A percentile compares a stretch with the other conserved stretches of the same genome.
Conservation (phyloP, 306 rosid genomes). For the Purshia tridentata region DNA sequence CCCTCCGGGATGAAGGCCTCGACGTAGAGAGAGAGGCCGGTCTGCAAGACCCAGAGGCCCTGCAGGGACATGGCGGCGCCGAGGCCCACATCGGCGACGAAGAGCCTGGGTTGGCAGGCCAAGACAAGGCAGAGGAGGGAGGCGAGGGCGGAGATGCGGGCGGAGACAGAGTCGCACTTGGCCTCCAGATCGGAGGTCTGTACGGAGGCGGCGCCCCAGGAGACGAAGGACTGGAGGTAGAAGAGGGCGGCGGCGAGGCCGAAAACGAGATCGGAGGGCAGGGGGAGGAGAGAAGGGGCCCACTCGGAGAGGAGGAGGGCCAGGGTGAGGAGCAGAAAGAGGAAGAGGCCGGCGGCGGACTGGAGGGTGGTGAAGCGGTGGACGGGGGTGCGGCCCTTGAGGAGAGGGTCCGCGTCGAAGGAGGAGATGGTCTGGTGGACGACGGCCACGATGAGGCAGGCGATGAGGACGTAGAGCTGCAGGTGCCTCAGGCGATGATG, state of each 20-base stretch:
- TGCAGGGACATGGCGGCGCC: conserved; percentile 60
- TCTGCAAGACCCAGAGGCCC: conserved; percentile 80
- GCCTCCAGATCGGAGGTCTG: conserved; percentile 76
- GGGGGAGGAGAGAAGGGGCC: conserved; percentile 43
- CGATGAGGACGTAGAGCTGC: conserved; percentile 47
- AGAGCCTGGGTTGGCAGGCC: conserved; percentile 62
- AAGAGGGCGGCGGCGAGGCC: conserved; percentile 63
- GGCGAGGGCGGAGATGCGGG: conserved; percentile 46
- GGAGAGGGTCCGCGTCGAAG: conserved; percentile 60
- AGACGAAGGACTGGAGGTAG: conserved; percentile 55
- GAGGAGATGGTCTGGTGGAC: conserved; percentile 56
- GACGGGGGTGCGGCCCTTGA: conserved; percentile 80
- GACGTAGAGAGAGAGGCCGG: conserved; percentile 77
- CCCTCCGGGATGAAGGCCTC: conserved; percentile 93
- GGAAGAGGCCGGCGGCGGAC: conserved; percentile 59
- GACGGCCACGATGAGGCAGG: conserved; percentile 50
- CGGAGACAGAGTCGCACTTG: conserved; percentile 66
- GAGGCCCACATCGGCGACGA: conserved; percentile 63
- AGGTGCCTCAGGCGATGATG: conserved; percentile 51
- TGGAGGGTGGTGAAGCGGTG: conserved; percentile 79
- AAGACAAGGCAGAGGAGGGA: conserved; percentile 52
- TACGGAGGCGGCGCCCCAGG: conserved; percentile 50
- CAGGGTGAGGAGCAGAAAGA: conserved; percentile 59
- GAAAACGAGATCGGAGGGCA: conserved; percentile 62
- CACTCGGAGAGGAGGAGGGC: conserved; percentile 62